Evolutionary conservation across 176 grass and related monocot genomes (phyloP), one percentile per base, ranked within the genome.

Genomic region (Oryza brachyantha): DNA sequence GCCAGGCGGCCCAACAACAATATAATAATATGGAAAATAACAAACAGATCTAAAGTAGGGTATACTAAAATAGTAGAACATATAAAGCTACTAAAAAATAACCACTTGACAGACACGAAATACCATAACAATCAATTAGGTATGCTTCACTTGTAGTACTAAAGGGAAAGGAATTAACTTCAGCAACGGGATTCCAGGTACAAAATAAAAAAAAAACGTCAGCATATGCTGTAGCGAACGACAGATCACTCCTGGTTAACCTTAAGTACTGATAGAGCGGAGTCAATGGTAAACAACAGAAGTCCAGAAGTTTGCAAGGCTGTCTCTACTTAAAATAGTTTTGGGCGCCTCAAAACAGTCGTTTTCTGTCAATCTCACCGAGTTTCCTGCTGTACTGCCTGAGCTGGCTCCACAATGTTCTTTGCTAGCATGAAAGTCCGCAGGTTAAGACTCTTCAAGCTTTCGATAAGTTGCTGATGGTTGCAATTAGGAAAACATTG

Each of bases 361-460:
- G 29, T 37, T 10, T 39, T 39, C 8, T 63, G 63, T 21, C 24
- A 34, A 12, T 61, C 28, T 89, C 45, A 86, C 29, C 88, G 79
- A 62, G 85, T 10, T 59, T 86, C 86, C 80, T 92, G 81, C 42
- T 92, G 86, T 59, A 89, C 87, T 32, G 87, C 89, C 86, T 93
- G 95, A 25, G 90, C 85, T 46, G 90, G 90, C 72, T 98, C 96
- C 61, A 98, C 85, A 11, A 94, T 88, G 63, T 88, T 94, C 85
- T 98, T 98, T 41, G 92, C 96, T n/a, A 98, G 70, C 85, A 98
- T 50, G 64, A 87, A 93, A 3, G 96, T 98, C 60, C 96, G 83
- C 77, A 72, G 85, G 34, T 91, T 94, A 26, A 98, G 90, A 64
- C 82, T 90, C 88, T 98, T 98, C 70, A 98, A 81, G 83, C 70